Conservation (phyloP, 2,329 filamentous ascomycete species). For the Talaromyces sp. region DNA sequence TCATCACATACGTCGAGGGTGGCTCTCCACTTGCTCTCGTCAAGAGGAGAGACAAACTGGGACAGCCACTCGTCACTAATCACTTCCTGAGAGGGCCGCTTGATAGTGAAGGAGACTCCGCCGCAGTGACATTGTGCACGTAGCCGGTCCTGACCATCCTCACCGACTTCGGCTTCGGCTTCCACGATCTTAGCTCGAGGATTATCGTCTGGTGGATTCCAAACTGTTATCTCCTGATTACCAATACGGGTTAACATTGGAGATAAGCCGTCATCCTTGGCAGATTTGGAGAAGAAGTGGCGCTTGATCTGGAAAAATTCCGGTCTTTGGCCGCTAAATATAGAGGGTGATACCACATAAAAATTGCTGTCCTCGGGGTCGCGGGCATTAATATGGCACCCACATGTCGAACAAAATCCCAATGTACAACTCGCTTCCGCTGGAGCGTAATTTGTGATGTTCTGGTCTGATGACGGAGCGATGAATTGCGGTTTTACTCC, state of each 20-base stretch:
- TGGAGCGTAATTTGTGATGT: constrained; percentile 30
- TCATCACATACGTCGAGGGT: constrained; percentile 31
- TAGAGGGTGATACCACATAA: constrained; percentile 26
- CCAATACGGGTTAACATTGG: constrained; percentile 21
- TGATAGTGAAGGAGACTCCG: constrained; percentile 44
- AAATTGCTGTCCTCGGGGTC: constrained; percentile 15
- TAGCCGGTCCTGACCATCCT: constrained; percentile 21
- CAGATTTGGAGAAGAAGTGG: constrained; percentile 23
- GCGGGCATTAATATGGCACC: constrained; percentile 32
- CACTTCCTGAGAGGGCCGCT: constrained; percentile 34
- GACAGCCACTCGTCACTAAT: constrained; percentile 24
- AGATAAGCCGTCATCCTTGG: constrained; percentile 22
- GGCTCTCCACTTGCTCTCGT: constrained; percentile 27
- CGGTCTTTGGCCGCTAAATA: constrained; percentile 22
- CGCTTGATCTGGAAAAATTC: constrained; percentile 21
- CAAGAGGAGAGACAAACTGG: constrained; percentile 21
- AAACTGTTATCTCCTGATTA: constrained; percentile 18
- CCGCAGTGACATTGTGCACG: constrained; percentile 45
- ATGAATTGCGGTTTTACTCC: constrained; percentile 25
- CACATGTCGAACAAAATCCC: constrained; percentile 46
- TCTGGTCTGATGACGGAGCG: constrained; percentile 21
- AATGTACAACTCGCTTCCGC: constrained; percentile 28
- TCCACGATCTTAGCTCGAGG: background rate
- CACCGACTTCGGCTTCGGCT: constrained; percentile 6
- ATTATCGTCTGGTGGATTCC: constrained; percentile 11